These are phyloP conservation scores for Paramecium caudatum DNA, from an alignment of 73 alveolate species.

Conservation along the genomic window DNA sequence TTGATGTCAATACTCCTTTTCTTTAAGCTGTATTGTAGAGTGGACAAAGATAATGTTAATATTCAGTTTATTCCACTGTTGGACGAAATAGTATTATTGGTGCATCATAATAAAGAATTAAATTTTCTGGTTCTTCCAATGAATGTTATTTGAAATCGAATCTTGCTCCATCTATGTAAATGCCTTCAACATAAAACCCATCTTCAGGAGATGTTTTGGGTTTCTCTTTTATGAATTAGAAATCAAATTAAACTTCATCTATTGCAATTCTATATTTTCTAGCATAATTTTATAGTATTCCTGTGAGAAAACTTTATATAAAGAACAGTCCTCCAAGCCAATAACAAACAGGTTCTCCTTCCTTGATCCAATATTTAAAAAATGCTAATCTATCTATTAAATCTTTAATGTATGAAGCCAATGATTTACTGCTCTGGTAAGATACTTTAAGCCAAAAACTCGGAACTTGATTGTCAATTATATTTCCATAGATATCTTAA, in stretches of 20 bases:
- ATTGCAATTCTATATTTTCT: conserved; percentile 98
- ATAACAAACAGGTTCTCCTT: conserved; percentile 97
- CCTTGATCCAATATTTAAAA: conserved; percentile 93
- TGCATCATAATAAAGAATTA: conserved; percentile 3
- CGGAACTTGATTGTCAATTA: conserved; percentile 93
- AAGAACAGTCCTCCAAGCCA: conserved; percentile 98
- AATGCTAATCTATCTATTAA: conserved; percentile 91
- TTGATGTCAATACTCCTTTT: conserved; percentile 80
- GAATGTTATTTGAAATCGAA: conserved; percentile 47
- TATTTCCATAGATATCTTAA: conserved; percentile 86
- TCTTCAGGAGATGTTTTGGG: neutral
- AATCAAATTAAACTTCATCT: conserved; percentile 94
- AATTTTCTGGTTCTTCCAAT: conserved; percentile 54
- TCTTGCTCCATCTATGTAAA: conserved; percentile 49
- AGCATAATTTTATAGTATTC: conserved; percentile 86
- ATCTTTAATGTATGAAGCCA: conserved; percentile 92
- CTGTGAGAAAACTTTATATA: conserved; percentile 87
- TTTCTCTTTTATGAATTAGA: neutral
- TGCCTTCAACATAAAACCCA: conserved; percentile 57
- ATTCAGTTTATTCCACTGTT: neutral
- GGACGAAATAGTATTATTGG: conserved; percentile 37
- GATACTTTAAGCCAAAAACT: conserved; percentile 85
- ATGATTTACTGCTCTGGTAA: conserved; percentile 90
- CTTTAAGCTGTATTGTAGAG: conserved; percentile 94
- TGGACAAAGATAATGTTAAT: conserved; percentile 81